These are phyloP conservation scores for Penicillium roqueforti DNA, from an alignment of 495 filamentous ascomycete genomes.

Conservation along the genomic window DNA sequence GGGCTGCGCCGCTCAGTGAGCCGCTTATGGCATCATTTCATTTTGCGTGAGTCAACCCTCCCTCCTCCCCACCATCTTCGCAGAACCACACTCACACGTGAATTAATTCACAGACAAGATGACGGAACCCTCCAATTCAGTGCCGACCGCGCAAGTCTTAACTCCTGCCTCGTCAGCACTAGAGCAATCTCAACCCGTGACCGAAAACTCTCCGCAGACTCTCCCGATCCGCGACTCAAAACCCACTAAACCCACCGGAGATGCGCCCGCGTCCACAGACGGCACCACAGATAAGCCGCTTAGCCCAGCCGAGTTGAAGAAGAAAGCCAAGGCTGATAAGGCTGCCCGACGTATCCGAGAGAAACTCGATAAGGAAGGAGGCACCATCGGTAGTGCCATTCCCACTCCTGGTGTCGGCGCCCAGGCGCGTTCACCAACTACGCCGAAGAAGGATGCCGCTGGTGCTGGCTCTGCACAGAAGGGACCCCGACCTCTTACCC, in stretches of 20 bases:
- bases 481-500: constrained; percentile 35
- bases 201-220: constrained; percentile 22
- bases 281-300: constrained; percentile 42
- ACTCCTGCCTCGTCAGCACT: constrained; percentile 8
- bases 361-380: constrained; percentile 46
- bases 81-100: constrained; percentile 15
- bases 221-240: constrained; percentile 29
- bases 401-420: constrained; percentile 18
- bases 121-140: constrained; percentile 28
- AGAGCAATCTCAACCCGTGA: constrained; percentile 13
- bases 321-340: constrained; percentile 74
- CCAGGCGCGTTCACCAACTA: constrained; percentile 29
- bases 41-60: constrained; percentile 39
- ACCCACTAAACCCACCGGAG: constrained; percentile 23
- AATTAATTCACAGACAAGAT: constrained; percentile 27
- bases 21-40: constrained; percentile 40
- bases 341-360: constrained; percentile 63
- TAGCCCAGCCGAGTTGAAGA: constrained; percentile 67
- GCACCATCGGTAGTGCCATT: constrained; percentile 22
- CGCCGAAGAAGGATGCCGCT: constrained; percentile 44
- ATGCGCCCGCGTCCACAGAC: constrained; percentile 16
- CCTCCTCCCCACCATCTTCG: constrained; percentile 28
- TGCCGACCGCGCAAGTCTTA: constrained; percentile 15
- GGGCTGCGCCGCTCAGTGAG: constrained; percentile 23
- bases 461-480: constrained; percentile 28